Conservation (phyloP, 2,329 filamentous ascomycete species). For the Beauveria pseudobassiana region DNA sequence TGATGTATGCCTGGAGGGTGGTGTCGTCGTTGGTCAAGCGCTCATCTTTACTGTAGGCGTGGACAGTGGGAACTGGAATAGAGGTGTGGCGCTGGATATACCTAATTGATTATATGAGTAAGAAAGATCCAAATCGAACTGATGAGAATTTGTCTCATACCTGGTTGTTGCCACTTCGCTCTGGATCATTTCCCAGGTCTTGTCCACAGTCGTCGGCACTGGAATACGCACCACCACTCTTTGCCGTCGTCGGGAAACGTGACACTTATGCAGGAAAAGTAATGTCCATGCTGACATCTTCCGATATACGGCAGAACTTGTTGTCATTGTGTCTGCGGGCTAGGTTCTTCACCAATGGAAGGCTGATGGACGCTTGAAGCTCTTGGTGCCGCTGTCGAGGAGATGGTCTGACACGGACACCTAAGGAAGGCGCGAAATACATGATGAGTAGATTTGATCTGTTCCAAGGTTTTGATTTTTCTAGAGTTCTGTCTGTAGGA, state of each 20-base stretch:
- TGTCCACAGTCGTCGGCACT: background rate
- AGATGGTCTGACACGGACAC: background rate
- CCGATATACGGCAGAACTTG: background rate
- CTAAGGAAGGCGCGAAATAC: too few relatives aligned
- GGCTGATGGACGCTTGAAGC: background rate
- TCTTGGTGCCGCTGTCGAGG: background rate
- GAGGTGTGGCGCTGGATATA: background rate
- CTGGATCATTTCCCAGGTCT: background rate
- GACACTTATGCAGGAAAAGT: background rate
- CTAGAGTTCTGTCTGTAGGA: too few relatives aligned
- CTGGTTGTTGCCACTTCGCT: background rate
- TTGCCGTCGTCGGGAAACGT: background rate
- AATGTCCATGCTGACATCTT: background rate
- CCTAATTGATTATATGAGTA: too few relatives aligned
- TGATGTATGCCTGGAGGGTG: background rate
- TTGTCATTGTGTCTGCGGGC: background rate
- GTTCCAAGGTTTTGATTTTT: too few relatives aligned
- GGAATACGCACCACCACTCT: background rate
- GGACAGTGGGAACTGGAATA: background rate
- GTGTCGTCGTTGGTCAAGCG: background rate
- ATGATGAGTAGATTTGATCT: too few relatives aligned
- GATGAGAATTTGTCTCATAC: background rate
- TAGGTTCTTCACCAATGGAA: background rate
- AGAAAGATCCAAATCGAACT: background rate
- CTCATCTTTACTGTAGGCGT: background rate